phyloP scores from a whole-genome alignment of 1,139 yeast genomes.

The Debaryomyces psychrophilus region DNA sequence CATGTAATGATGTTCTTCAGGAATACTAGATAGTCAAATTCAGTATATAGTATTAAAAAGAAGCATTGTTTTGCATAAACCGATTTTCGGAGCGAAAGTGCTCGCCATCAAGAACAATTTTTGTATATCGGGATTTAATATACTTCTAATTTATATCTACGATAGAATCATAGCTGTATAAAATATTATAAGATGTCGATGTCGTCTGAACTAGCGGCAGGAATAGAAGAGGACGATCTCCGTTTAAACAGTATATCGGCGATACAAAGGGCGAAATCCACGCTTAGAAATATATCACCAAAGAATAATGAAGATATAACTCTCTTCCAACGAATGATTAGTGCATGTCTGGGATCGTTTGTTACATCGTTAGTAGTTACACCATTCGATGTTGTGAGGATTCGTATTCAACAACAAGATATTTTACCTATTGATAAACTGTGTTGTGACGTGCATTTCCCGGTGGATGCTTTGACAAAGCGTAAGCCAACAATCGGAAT shows the following conservation, averaged over 20 bases:
- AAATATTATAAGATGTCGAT: slow-evolving; percentile 30
- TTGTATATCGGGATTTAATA: background rate
- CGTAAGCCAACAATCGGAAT: slow-evolving; percentile 9
- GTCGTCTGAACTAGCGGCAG: slow-evolving; percentile 44
- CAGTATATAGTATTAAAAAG: background rate
- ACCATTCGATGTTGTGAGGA: slow-evolving; percentile 92
- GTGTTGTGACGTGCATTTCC: slow-evolving; percentile 31
- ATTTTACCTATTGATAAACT: slow-evolving; percentile 44
- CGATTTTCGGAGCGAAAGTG: slow-evolving; percentile 8
- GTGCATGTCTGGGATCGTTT: slow-evolving; percentile 92
- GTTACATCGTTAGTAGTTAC: slow-evolving; percentile 84
- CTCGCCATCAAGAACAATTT: slow-evolving; percentile 1
- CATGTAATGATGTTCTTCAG: slow-evolving; percentile 43
- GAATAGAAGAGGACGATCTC: slow-evolving; percentile 34
- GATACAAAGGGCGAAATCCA: slow-evolving; percentile 1
- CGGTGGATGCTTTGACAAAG: slow-evolving; percentile 7
- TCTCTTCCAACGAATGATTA: slow-evolving; percentile 70
- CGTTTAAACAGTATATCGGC: slow-evolving; percentile 8
- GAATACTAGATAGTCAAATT: slow-evolving; percentile 32
- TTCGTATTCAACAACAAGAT: slow-evolving; percentile 88
- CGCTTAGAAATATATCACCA: background rate
- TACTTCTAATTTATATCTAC: background rate
- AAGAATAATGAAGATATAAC: slow-evolving; percentile 37
- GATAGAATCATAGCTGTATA: background rate
- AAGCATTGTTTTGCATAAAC: slow-evolving; percentile 2